Percentiles rank a stretch among this genome's conserved stretches.
Evolutionary conservation across 2,329 filamentous ascomycete genomes (phyloP).

Genomic region (Endoconidiophora laricicola): DNA sequence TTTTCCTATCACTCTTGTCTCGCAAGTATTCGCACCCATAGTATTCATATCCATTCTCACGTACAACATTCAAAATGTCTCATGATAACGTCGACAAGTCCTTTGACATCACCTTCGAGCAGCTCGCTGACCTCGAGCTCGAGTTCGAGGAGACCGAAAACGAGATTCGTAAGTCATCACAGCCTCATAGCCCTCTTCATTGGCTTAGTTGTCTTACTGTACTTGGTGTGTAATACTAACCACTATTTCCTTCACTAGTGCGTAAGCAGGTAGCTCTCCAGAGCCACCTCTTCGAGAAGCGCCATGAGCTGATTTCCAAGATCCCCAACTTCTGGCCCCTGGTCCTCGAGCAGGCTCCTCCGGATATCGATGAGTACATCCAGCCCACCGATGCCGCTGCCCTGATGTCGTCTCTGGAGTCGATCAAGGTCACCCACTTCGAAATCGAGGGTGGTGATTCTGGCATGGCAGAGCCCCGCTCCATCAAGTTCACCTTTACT

Average conservation of each 20-base stretch:
- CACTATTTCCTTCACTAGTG: slow-evolving; percentile 30
- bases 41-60: not conserved
- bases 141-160: slow-evolving; percentile 73
- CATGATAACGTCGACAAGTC: slow-evolving; percentile 16
- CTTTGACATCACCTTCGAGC: slow-evolving; percentile 44
- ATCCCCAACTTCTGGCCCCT: slow-evolving; percentile 91
- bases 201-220: not conserved
- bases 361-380: slow-evolving; percentile 77
- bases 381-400: slow-evolving; percentile 62
- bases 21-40: not conserved
- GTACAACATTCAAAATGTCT: slow-evolving; percentile 20
- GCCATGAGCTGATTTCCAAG: slow-evolving; percentile 49
- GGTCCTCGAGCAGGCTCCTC: slow-evolving; percentile 73
- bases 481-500: slow-evolving; percentile 58
- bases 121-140: slow-evolving; percentile 63
- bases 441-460: slow-evolving; percentile 44
- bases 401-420: slow-evolving; percentile 50
- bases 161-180: slow-evolving; percentile 52
- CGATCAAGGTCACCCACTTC: slow-evolving; percentile 61
- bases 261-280: slow-evolving; percentile 55
- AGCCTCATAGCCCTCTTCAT: not conserved
- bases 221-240: slow-evolving; percentile 12
- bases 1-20: not conserved
- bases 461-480: slow-evolving; percentile 58
- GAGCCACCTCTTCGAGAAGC: slow-evolving; percentile 58